Base-by-base conservation (phyloP, 768 basidiomycete genomes). In the Suillus alpinus region DNA sequence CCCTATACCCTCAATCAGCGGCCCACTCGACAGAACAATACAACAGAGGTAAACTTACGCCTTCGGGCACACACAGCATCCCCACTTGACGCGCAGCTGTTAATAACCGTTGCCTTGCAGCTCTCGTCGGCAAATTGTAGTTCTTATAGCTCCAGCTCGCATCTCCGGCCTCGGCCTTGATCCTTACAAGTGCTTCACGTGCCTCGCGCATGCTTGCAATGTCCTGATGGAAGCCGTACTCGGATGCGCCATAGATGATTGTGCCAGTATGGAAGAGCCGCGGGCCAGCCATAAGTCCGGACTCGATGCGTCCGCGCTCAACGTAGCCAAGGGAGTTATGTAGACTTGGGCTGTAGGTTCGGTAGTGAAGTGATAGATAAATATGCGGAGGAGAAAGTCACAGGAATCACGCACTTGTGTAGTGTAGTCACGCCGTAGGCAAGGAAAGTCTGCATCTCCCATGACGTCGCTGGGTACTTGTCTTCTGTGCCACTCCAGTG, bases 101-200 rank as follows among this genome's bases (percentile, higher is more conserved):
- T 26, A 91, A 72, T 53, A 91, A 72, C 36, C 88, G 76, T 67
- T 90, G 89, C 14, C 89, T 78, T 16, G 89, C 86, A 32, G 88
- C 87, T 18, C 86, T 80, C 26, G 83, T 83, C 18, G 89, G 88
- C 18, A 88, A 67, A 62, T 88, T 87, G 65, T 91, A 91, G 64
- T 90, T 91, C 74, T 91, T 91, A 70, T 91, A 91, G 8, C 88
- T 90, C 65, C 86, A 87, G 62, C 81, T 84, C 0, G 83, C 81
- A 13, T 84, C 81, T 4, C 89, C 89, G 36, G 87, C 89, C 69
- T 91, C 89, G 4, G 77, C 86, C 63, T 88, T 89, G 67, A 91
- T 84, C 60, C 89, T 82, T 9, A 80, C 73, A 41, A 91, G 78
- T 2, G 88, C 87, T 57, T 87, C 85, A 61, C 77, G 72, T 3